Evolutionary conservation across 1,284 basidiomycete species (phyloP), one percentile per base, ranked within the genome.

Genomic region (Ceratobasidium sp.): DNA sequence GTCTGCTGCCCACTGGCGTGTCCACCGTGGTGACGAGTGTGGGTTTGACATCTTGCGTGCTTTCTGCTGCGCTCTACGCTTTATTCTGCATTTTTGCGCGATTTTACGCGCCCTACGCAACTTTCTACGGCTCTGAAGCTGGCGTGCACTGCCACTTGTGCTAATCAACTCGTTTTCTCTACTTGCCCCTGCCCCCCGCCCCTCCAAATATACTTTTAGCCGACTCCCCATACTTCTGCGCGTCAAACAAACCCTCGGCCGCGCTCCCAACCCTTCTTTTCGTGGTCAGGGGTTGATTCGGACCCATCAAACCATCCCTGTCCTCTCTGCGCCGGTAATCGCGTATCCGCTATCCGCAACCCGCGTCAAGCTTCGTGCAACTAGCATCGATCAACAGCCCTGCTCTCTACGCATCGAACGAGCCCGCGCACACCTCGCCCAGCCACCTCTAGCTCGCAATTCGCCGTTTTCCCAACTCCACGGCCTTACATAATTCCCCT

Each of bases 21-120:
- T 58, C 56, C 56, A 58, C 56, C 56, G 56, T 58, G 56, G 56
- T 58, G 56, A 58, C 56, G 28, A 58, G 26, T n/a, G 56, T 58
- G 53, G 56, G 56, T 28, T 58, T 26, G 56, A 58, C 10, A 28
- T 58, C 18, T 26, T 33, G 23, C 56, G 56, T 58, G 56, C 56
- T n/a, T 53, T n/a, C 51, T 20, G 6, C 20, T 53, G 51, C 51
- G 18, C 51, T 23, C 51, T 58, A 33, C 56, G 28, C 56, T 33
- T 33, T 15, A n/a, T 55, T 20, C 49, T 55, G 53, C 53, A 26
- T 33, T 58, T 33, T n/a, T 13, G 53, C 53, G 53, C 23, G 20
- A 20, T 56, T 23, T 26, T 9, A 56, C 53, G 18, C 53, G 53
- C n/a, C n/a, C 23, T 26, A 18, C 56, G 56, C 56, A 20, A 28